These are phyloP conservation scores for Corymbia calophylla DNA, from an alignment of 441 rosid species.

Conservation along the genomic window DNA sequence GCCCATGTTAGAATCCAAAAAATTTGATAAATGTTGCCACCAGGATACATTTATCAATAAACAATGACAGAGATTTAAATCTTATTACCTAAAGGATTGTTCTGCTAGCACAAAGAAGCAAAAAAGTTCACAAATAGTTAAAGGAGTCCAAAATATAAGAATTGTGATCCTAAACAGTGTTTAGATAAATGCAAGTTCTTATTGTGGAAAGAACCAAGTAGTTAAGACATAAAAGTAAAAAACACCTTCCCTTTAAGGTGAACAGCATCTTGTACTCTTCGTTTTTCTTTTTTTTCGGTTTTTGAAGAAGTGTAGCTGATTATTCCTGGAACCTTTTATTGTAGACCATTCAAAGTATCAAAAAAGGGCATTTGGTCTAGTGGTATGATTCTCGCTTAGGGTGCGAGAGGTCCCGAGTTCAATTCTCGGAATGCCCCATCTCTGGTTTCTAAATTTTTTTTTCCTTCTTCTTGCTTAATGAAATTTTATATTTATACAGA, in stretches of 20 bases:
- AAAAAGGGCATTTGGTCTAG: conserved; percentile 1
- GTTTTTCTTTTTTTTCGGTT: not conserved
- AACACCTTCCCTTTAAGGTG: not conserved
- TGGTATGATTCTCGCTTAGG: conserved; percentile 2
- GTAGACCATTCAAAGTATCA: not conserved
- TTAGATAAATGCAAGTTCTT: not conserved
- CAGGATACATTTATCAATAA: not conserved
- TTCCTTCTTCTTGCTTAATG: not conserved
- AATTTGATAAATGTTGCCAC: not conserved
- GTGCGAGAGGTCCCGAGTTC: not conserved
- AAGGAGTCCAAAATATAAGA: not conserved
- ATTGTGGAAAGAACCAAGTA: not conserved
- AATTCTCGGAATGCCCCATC: not conserved
- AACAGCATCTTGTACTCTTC: not conserved
- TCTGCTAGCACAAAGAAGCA: not conserved
- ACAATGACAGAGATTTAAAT: not conserved
- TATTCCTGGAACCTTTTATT: not conserved
- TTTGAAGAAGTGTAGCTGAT: not conserved
- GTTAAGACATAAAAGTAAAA: not conserved
- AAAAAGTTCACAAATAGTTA: not conserved
- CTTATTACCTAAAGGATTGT: not conserved
- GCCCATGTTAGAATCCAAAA: not conserved
- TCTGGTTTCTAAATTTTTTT: not conserved
- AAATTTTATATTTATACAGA: not conserved
- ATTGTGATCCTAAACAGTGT: not conserved